phyloP scores from a whole-genome alignment of 1,284 basidiomycete species.

The Apiotrichum domesticum region DNA sequence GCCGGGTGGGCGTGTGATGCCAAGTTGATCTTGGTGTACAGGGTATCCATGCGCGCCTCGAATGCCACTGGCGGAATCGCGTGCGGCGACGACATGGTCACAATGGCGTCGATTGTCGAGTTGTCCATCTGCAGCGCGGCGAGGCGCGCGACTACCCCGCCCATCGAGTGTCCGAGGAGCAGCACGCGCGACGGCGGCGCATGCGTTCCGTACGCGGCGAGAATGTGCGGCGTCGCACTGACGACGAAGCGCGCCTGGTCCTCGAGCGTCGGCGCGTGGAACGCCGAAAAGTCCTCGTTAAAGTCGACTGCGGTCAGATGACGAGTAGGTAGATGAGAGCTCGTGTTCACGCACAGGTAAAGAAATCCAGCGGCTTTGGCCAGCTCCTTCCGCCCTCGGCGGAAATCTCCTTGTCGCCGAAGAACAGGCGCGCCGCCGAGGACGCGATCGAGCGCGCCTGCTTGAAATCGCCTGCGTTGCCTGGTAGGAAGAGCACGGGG shows the following conservation, averaged over 20 bases:
- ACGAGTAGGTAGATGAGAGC: background rate
- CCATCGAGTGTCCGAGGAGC: conserved; percentile 94
- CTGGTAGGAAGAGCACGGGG: conserved; percentile 93
- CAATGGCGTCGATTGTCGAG: conserved; percentile 64
- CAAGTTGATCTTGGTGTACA: conserved; percentile 54
- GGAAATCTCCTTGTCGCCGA: conserved; percentile 34
- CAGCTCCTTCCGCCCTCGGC: conserved; percentile 10
- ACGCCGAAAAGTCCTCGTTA: conserved; percentile 95
- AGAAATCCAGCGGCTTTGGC: conserved; percentile 65
- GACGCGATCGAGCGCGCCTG: conserved; percentile 94
- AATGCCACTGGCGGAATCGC: conserved; percentile 80
- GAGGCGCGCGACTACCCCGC: conserved; percentile 78
- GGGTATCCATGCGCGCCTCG: conserved; percentile 60
- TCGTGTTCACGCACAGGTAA: conserved; percentile 56
- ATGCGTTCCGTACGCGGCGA: conserved; percentile 59
- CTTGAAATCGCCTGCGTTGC: conserved; percentile 90
- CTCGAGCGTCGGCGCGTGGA: conserved; percentile 81
- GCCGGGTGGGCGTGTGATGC: conserved; percentile 49
- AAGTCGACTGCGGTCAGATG: conserved; percentile 64
- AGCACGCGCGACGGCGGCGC: conserved; percentile 53
- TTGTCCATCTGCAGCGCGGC: conserved; percentile 47
- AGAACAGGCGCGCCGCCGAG: conserved; percentile 76
- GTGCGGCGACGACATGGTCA: conserved; percentile 95
- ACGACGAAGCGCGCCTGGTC: conserved; percentile 75
- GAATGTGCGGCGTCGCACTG: conserved; percentile 67